Conservation (phyloP, 2,329 filamentous ascomycete genomes). For the Incumbomyces delicatus region DNA sequence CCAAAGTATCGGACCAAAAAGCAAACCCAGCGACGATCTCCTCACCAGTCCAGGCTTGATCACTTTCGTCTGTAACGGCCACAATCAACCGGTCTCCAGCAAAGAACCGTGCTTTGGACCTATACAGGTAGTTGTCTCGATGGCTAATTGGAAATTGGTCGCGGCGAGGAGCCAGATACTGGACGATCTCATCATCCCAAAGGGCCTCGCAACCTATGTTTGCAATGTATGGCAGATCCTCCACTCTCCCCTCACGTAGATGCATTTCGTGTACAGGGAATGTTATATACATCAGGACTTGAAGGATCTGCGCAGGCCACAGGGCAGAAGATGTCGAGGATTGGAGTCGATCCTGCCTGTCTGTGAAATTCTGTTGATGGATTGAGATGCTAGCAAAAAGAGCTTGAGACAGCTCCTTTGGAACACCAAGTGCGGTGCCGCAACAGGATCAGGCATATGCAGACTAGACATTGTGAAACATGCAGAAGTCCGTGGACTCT, state of each 20-base stretch:
- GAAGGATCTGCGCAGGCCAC: not conserved
- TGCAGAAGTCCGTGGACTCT: no score
- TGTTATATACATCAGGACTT: slow-evolving; percentile 2
- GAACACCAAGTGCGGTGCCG: no score
- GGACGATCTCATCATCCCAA: slow-evolving; percentile 16
- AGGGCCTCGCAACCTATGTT: slow-evolving; percentile 13
- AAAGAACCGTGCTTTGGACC: slow-evolving; percentile 13
- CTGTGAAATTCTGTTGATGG: no score
- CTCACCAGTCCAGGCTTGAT: slow-evolving; percentile 9
- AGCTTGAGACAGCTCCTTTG: no score
- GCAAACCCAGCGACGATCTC: slow-evolving; percentile 17
- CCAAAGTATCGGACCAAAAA: slow-evolving; percentile 9
- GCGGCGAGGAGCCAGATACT: slow-evolving; percentile 14
- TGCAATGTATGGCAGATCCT: slow-evolving; percentile 15
- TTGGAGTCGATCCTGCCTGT: no score
- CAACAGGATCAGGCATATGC: no score
- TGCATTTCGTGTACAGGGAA: slow-evolving; percentile 10
- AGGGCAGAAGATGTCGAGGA: no score
- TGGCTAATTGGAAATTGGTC: slow-evolving; percentile 14
- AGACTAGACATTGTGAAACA: no score
- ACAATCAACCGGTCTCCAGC: slow-evolving; percentile 13
- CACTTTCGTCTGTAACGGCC: slow-evolving; percentile 14
- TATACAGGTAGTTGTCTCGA: slow-evolving; percentile 12
- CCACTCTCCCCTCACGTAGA: slow-evolving; percentile 12
- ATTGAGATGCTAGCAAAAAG: no score